These are phyloP conservation scores for Allodekkera sacchari DNA, from an alignment of 805 yeast species.

Conservation along the genomic window DNA sequence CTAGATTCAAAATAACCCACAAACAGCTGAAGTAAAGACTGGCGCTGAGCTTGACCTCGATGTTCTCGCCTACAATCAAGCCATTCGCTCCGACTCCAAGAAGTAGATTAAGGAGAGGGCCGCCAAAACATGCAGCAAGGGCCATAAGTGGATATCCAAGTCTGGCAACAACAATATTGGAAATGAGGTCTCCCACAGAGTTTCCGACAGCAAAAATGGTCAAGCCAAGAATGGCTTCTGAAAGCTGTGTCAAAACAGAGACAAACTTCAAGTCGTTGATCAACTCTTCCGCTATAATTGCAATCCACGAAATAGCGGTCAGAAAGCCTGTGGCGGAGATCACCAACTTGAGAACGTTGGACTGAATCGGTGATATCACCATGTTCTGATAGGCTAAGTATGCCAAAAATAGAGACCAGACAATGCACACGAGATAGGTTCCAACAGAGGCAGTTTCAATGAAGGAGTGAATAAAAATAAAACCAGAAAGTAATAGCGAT, in stretches of 20 bases:
- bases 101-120: conserved; percentile 72
- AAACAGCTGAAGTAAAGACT: conserved; percentile 34
- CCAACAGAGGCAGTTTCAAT: conserved; percentile 10
- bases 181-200: conserved; percentile 81
- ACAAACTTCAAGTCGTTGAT: conserved; percentile 55
- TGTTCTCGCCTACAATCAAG: conserved; percentile 30
- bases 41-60: conserved; percentile 24
- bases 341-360: conserved; percentile 14
- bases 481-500: conserved; percentile 15
- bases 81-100: conserved; percentile 80
- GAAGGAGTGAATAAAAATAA: conserved; percentile 14
- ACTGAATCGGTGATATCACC: conserved; percentile 11
- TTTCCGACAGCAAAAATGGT: conserved; percentile 91
- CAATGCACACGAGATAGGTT: conserved; percentile 7
- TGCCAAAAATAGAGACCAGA: conserved; percentile 2
- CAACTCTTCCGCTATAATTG: conserved; percentile 61
- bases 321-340: conserved; percentile 53
- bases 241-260: conserved; percentile 49
- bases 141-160: conserved; percentile 88
- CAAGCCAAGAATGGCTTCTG: conserved; percentile 77
- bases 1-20: conserved; percentile 30
- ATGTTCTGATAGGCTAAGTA: conserved; percentile 13
- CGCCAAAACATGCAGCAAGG: conserved; percentile 91
- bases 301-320: conserved; percentile 58
- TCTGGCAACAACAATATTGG: conserved; percentile 70